These are phyloP conservation scores for Prasinococcaceae sp. DNA, from an alignment of 139 green algal species.

Conservation along the genomic window DNA sequence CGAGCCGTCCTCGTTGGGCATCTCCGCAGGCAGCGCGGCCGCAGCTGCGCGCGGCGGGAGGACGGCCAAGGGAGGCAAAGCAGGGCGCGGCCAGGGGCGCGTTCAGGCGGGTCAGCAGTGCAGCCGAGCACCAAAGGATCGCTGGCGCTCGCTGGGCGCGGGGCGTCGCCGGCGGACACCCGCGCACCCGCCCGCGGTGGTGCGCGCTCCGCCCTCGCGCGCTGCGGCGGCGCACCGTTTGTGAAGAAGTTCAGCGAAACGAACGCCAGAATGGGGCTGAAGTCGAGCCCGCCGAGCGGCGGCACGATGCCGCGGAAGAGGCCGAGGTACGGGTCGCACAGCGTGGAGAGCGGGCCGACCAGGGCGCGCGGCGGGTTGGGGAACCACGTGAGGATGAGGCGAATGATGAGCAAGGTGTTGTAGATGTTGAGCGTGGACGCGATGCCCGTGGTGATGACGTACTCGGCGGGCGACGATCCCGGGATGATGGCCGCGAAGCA, in stretches of 20 bases:
- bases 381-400: slow-evolving; percentile 95
- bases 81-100: too few species aligned
- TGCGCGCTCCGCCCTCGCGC: too few species aligned
- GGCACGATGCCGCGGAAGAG: slow-evolving; percentile 96
- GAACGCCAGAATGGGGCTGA: slow-evolving; percentile 94
- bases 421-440: slow-evolving; percentile 61
- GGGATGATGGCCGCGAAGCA: slow-evolving; percentile 79
- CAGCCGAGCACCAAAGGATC: too few species aligned
- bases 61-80: too few species aligned
- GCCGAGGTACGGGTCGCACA: slow-evolving; percentile 90
- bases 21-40: slow-evolving; percentile 17
- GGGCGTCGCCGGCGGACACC: too few species aligned
- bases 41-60: too few species aligned
- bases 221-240: too few species aligned
- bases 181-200: too few species aligned
- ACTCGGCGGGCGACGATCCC: slow-evolving; percentile 71
- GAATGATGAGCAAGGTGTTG: slow-evolving; percentile 81
- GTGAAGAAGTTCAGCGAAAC: slow-evolving; percentile 36
- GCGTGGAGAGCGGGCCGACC: slow-evolving; percentile 53
- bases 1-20: slow-evolving; percentile 9
- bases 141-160: too few species aligned
- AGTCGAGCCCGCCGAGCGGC: slow-evolving; percentile 80
- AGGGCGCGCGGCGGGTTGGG: slow-evolving; percentile 66
- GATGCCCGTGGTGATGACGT: slow-evolving; percentile 71
- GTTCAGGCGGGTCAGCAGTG: too few species aligned